phyloP scores from a whole-genome alignment of 75 land plant genomes.

The Selaginella moellendorffii region DNA sequence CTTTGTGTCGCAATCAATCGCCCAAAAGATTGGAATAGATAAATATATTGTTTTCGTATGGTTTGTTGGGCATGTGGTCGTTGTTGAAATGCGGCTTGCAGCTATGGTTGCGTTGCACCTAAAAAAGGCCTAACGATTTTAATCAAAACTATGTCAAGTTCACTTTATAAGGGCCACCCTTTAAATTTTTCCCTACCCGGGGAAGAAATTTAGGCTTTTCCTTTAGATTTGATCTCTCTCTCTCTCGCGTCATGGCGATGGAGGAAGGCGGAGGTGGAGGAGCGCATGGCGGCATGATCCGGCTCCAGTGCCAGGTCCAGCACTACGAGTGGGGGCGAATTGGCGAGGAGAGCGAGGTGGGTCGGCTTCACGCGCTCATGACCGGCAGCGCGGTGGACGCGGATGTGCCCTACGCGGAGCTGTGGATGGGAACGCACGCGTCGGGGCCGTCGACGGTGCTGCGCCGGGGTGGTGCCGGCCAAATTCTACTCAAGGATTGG shows the following conservation, averaged over 20 bases:
- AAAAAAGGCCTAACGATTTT: too few relatives aligned
- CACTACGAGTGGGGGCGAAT: conserved; percentile 73
- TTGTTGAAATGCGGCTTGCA: too few relatives aligned
- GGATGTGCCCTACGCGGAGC: conserved; percentile 74
- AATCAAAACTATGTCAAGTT: too few relatives aligned
- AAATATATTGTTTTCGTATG: too few relatives aligned
- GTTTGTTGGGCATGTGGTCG: not conserved
- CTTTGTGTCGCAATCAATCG: too few relatives aligned
- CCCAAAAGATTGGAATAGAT: too few relatives aligned
- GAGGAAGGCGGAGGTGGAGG: not conserved
- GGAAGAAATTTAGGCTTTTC: too few relatives aligned
- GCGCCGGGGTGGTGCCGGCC: not conserved
- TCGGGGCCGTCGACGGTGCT: conserved; percentile 57
- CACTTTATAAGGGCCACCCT: too few relatives aligned
- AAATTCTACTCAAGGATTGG: conserved; percentile 44
- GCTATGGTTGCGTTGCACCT: not conserved
- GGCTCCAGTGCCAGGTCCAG: conserved; percentile 51
- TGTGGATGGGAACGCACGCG: conserved; percentile 92
- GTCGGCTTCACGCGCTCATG: conserved; percentile 32
- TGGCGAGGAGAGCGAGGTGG: conserved; percentile 44
- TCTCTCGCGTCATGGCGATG: not conserved
- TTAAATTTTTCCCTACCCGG: too few relatives aligned
- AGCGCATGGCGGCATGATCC: conserved; percentile 4
- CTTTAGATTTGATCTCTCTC: not conserved
- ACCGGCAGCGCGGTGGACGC: conserved; percentile 22